Evolutionary conservation across 2,329 filamentous ascomycete genomes (phyloP).

Genomic region (Aspergillus sergii): DNA sequence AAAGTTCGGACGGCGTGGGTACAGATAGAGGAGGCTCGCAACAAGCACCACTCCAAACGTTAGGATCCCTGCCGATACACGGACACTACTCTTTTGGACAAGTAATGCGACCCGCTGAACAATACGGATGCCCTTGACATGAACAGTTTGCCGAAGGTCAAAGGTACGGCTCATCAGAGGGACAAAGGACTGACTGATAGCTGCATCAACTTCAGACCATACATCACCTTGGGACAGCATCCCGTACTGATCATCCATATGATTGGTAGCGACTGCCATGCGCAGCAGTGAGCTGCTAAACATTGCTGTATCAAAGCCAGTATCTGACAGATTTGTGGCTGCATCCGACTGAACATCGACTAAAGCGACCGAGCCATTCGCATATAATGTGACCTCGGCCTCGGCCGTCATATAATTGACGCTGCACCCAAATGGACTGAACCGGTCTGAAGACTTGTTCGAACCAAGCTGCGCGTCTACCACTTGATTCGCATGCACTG

Average conservation of each 20-base stretch:
- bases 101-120: slow-evolving; percentile 6
- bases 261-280: slow-evolving; percentile 2
- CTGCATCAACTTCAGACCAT: slow-evolving; percentile 1
- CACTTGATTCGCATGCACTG: background rate
- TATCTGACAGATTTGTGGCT: background rate
- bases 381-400: slow-evolving; percentile 5
- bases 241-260: background rate
- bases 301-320: slow-evolving; percentile 2
- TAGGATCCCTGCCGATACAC: slow-evolving; percentile 4
- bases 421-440: slow-evolving; percentile 11
- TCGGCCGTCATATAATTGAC: slow-evolving; percentile 2
- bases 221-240: background rate
- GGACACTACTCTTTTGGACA: background rate
- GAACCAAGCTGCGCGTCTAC: background rate
- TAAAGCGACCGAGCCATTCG: slow-evolving; percentile 8
- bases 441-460: background rate
- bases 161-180: slow-evolving; percentile 12
- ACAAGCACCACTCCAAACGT: slow-evolving; percentile 2
- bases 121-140: slow-evolving; percentile 7
- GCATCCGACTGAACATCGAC: background rate
- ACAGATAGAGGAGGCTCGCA: slow-evolving; percentile 6
- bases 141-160: slow-evolving; percentile 4
- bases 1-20: slow-evolving; percentile 8
- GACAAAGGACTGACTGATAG: slow-evolving; percentile 5
- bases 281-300: slow-evolving; percentile 6